phyloP scores from a whole-genome alignment of 345 rosid genomes.

The Eucalyptus sp. region DNA sequence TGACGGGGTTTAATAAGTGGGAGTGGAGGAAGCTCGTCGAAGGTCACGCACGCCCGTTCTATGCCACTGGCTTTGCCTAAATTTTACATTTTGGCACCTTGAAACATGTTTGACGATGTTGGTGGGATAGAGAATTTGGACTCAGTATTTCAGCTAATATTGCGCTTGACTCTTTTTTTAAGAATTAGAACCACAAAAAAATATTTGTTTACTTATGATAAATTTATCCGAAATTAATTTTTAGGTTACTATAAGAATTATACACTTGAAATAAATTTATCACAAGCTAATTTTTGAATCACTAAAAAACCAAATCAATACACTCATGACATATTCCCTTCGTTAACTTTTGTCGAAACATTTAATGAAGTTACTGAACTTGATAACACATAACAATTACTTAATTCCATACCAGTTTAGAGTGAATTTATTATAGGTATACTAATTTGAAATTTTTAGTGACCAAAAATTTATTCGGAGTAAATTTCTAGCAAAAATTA shows the following conservation, averaged over 20 bases:
- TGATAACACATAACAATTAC: no score
- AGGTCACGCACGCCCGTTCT: neutral
- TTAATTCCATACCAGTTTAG: no score
- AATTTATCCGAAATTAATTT: no score
- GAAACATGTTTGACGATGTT: neutral
- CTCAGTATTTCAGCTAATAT: neutral
- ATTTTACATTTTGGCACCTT: neutral
- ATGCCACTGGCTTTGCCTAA: neutral
- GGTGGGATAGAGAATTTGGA: neutral
- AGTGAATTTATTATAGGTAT: fast-evolving
- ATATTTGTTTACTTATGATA: fast-evolving
- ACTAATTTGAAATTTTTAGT: no score
- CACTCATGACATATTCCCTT: no score
- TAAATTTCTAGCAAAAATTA: no score
- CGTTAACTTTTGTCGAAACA: no score
- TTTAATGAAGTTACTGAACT: no score
- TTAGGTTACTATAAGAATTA: fast-evolving
- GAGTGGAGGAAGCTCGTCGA: neutral
- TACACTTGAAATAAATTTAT: no score
- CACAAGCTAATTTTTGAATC: no score
- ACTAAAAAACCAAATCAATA: no score
- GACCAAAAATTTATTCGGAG: fast-evolving
- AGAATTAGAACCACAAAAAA: no score
- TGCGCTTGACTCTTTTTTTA: neutral
- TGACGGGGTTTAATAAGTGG: neutral